Conservation (phyloP, 108 stramenopile genomes). For the Pseudonitzschia pungens region DNA sequence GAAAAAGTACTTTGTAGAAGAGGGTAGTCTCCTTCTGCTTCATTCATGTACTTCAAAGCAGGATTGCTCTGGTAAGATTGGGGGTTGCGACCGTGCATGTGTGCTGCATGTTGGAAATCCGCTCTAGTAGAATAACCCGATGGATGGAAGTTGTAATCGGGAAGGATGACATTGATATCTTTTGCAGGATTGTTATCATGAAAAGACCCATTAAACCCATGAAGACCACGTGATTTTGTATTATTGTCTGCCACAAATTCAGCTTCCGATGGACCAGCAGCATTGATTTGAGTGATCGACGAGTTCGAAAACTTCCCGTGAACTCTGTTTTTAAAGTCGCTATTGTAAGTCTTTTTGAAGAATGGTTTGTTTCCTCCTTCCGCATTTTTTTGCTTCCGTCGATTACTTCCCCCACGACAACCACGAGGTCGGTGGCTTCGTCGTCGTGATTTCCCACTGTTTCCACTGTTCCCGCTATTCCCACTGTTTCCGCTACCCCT, state of each 20-base stretch:
- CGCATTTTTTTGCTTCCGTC: constrained; percentile 21
- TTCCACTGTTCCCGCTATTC: constrained; percentile 10
- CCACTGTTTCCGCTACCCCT: constrained; percentile 20
- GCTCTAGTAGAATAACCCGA: constrained; percentile 13
- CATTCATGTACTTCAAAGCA: not conserved
- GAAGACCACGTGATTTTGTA: not conserved
- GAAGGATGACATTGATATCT: not conserved
- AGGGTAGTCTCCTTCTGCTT: not conserved
- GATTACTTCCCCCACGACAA: constrained; percentile 41
- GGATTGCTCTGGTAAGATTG: not conserved
- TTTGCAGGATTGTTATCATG: not conserved
- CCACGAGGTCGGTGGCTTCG: constrained; percentile 40
- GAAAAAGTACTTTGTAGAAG: constrained; percentile 29
- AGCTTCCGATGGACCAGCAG: not conserved
- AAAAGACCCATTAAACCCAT: not conserved
- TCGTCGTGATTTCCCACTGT: constrained; percentile 17
- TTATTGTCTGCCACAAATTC: not conserved
- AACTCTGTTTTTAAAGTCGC: constrained; percentile 11
- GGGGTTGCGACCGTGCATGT: not conserved
- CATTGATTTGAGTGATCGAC: constrained; percentile 1
- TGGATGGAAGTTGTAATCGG: not conserved
- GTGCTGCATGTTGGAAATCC: not conserved
- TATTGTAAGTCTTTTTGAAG: constrained; percentile 7
- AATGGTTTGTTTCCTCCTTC: constrained; percentile 19
- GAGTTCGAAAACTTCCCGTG: constrained; percentile 9